Base-by-base conservation (phyloP, 805 yeast species). In the Lachancea cidri region DNA sequence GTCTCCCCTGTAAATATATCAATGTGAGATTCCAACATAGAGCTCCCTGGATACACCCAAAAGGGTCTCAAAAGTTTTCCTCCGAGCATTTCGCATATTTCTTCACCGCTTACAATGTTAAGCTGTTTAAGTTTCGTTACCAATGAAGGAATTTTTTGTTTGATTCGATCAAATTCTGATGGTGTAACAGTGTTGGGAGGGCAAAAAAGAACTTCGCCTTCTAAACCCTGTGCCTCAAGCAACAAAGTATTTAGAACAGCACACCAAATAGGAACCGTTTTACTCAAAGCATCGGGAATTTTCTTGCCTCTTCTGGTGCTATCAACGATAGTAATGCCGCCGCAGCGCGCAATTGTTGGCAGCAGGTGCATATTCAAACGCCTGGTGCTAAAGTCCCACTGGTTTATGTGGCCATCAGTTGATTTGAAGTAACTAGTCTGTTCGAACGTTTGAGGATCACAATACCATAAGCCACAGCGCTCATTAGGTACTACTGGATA, bases 201-300 rank as follows among this genome's bases (percentile, higher is more conserved):
- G 9, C 75, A 64, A 36, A 57, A 61, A 8, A 78, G 57, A 62
- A 73, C 67, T 39, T 67, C 67, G 8, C 48, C 49, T 2, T 40
- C 45, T 11, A 36, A 14, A 3, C 43, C 51, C 15, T 45, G 48
- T 3, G 46, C 52, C 16, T 68, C 76, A 42, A 71, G 70, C 58
- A 78, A 61, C 1, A 82, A 65, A 29, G 60, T 59, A 53, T 84
- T 85, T 15, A 87, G 43, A 4, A 85, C 87, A 0, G 89, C 84
- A 61, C 94, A 84, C 97, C 97, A 88, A 1, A 86, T 84, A 0
- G 96, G 96, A 1, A 88, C 69, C 0, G 96, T 88, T 52, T 88
- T 88, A 52, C 88, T 81, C 5, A 86, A 60, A 0, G 96, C 83
- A 60, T 88, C 97, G 0, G 97, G 96, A 63, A 87, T 78, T 18